phyloP scores from a whole-genome alignment of 257 asterid species.

The Solanum arcanum region DNA sequence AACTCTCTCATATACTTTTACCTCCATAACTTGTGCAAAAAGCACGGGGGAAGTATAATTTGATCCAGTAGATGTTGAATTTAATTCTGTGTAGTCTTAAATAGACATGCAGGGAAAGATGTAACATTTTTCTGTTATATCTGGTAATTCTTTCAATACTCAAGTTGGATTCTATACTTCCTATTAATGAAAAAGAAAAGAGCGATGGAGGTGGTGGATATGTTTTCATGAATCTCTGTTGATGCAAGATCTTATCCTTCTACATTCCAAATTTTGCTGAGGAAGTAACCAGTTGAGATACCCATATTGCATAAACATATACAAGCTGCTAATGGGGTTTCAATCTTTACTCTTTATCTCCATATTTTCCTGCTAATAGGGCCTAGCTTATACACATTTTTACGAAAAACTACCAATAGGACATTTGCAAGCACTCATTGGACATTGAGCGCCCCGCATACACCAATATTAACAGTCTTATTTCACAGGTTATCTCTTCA shows the following conservation, averaged over 20 bases:
- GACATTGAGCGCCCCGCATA: no score
- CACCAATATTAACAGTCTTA: no score
- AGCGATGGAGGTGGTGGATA: neutral
- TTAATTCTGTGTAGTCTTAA: neutral
- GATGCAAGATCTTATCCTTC: neutral
- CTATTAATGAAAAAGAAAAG: neutral
- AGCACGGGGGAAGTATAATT: neutral
- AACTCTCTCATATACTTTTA: neutral
- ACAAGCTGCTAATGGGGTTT: neutral
- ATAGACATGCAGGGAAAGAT: neutral
- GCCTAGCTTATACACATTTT: neutral
- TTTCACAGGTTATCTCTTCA: no score
- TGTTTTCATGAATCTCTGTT: neutral
- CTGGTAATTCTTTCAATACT: neutral
- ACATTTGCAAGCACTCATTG: no score
- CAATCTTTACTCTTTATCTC: neutral
- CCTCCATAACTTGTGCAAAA: neutral
- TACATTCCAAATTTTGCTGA: neutral
- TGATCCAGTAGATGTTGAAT: neutral
- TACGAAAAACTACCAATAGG: neutral
- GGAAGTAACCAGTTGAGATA: neutral
- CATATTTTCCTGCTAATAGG: neutral
- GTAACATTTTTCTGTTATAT: neutral
- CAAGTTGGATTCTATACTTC: neutral
- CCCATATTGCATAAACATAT: neutral